A percentile compares a stretch with the other conserved stretches of the same genome.
Conservation (phyloP, 2,329 filamentous ascomycete species). For the Pseudocercospora fijiensis region DNA sequence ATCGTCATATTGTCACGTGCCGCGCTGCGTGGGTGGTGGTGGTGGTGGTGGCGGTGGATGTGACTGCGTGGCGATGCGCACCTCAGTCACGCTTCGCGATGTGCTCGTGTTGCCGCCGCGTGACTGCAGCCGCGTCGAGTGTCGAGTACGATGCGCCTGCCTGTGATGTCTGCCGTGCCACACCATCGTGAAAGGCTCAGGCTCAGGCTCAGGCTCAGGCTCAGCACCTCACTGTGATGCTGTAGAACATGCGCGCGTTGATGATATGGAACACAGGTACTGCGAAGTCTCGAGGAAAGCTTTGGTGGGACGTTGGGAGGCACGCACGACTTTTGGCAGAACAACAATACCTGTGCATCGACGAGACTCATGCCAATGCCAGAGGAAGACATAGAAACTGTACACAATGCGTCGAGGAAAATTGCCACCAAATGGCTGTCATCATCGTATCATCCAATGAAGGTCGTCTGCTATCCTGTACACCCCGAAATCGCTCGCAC, state of each 20-base stretch:
- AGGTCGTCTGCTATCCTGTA: constrained; percentile 9
- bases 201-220: too few relatives aligned
- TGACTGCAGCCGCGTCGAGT: not conserved
- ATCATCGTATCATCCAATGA: constrained; percentile 3
- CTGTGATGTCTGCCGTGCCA: not conserved
- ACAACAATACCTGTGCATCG: not conserved
- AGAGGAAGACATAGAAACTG: not conserved
- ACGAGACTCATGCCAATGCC: not conserved
- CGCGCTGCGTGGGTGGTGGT: not conserved
- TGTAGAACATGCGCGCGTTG: not conserved
- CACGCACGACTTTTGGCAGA: not conserved
- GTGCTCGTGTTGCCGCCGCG: not conserved
- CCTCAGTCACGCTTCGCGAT: not conserved
- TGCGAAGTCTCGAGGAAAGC: not conserved
- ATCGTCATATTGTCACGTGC: constrained; percentile 25
- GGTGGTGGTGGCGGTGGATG: constrained; percentile 5
- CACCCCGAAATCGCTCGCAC: constrained; percentile 4
- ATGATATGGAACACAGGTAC: not conserved
- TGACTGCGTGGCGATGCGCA: not conserved
- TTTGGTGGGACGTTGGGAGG: not conserved
- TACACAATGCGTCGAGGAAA: not conserved
- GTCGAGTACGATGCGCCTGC: constrained; percentile 3
- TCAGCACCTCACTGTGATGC: not conserved
- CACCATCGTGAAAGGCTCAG: constrained; percentile 4
- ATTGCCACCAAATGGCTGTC: not conserved